Evolutionary conservation across 2,329 filamentous ascomycete genomes (phyloP), one percentile per base, ranked within the genome.

Genomic region (Alternaria sp.): DNA sequence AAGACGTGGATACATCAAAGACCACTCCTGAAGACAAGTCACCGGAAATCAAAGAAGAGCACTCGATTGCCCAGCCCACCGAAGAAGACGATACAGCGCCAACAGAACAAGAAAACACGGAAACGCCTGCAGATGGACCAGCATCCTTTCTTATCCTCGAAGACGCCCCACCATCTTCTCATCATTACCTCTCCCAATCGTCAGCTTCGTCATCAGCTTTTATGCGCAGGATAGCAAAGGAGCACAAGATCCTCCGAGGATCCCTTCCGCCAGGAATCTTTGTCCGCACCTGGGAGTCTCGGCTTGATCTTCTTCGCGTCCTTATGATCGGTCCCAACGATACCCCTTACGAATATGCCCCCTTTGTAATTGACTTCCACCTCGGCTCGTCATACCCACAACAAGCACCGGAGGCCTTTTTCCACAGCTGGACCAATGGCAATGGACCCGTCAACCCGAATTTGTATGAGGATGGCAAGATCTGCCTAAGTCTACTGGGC

Each of bases 391-490:
- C 75, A 0, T 89, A 85, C 62, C 87, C 87, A 2, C 73, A 75
- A n/a, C 70, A 76, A 3, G 84, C 87, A 3, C 87, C 87, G 0
- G 73, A 78, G n/a, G 83, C 83, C 1, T 85, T 81, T 73, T 89
- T 89, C 72, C 86, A 89, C 71, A 86, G 83, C 52, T 89, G 86
- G 86, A 86, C 84, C 0, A 74, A 80, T 56, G 82, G 82, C 1
- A 73, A 81, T 22, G 85, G 84, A 1, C 79, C 81, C n/a, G 79
- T 89, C 25, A 89, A 89, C 64, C 87, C 87, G 0, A 89, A 89
- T 65, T 74, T 89, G 2, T 89, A 89, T 71, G 86, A 89, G 65
- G 84, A 88, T 61, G 86, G 87, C 25, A 87, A 85, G 68, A 87
- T 89, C 32, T 89, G 87, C 66, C 75, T 89, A 16, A 85, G 82